Conservation (phyloP, 2,329 filamentous ascomycete genomes). For the Penicillium freii region DNA sequence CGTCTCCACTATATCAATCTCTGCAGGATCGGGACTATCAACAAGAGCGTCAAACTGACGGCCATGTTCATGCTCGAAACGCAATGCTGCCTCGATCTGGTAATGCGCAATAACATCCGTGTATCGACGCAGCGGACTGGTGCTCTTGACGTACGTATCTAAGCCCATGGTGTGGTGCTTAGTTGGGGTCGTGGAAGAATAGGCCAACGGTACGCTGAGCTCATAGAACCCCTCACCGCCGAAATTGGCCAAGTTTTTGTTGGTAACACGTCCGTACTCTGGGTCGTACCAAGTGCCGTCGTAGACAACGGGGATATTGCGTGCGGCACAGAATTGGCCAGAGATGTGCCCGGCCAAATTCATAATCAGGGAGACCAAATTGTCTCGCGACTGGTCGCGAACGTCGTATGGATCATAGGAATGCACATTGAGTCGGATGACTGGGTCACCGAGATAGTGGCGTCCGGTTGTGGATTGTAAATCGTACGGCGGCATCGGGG, state of each 20-base stretch:
- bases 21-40: slow-evolving; percentile 14
- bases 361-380: slow-evolving; percentile 53
- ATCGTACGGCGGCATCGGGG: slow-evolving; percentile 27
- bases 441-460: slow-evolving; percentile 43
- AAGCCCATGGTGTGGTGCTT: slow-evolving; percentile 54
- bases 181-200: slow-evolving; percentile 48
- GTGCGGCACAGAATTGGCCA: slow-evolving; percentile 36
- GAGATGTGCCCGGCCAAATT: slow-evolving; percentile 49
- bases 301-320: slow-evolving; percentile 38
- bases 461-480: slow-evolving; percentile 31
- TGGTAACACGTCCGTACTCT: slow-evolving; percentile 41
- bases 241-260: slow-evolving; percentile 43
- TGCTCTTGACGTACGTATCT: slow-evolving; percentile 56
- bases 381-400: slow-evolving; percentile 37
- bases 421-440: slow-evolving; percentile 36
- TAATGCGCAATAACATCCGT: slow-evolving; percentile 62
- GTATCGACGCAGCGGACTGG: slow-evolving; percentile 61
- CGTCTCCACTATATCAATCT: background rate
- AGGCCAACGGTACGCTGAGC: slow-evolving; percentile 36
- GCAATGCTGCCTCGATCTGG: slow-evolving; percentile 62
- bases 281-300: slow-evolving; percentile 40
- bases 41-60: slow-evolving; percentile 39
- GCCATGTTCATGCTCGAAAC: slow-evolving; percentile 52
- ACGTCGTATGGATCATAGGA: slow-evolving; percentile 38
- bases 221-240: slow-evolving; percentile 41